Conservation (phyloP, 2,329 filamentous ascomycete species). For the Lomentospora prolificans region DNA sequence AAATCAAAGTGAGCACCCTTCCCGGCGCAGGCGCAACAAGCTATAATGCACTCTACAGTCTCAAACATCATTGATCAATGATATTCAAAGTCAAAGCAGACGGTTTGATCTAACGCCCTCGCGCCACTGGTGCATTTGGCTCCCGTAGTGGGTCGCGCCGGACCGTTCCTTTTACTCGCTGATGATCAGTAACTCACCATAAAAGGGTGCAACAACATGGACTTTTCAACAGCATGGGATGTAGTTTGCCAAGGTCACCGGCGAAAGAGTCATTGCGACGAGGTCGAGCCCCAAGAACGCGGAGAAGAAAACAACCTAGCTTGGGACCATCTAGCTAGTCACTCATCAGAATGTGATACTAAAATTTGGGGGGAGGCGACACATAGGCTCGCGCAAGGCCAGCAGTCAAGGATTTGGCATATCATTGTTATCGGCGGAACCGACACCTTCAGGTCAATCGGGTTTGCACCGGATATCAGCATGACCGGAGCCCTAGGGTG, state of each 20-base stretch:
- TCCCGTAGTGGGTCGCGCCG: not conserved
- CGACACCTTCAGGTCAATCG: too few relatives aligned
- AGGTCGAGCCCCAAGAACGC: not conserved
- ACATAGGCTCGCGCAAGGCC: too few relatives aligned
- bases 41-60: not conserved
- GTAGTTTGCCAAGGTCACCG: not conserved
- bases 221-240: not conserved
- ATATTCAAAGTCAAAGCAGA: not conserved
- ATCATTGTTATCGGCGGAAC: too few relatives aligned
- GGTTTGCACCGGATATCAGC: too few relatives aligned
- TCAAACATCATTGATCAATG: too few relatives aligned
- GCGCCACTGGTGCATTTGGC: not conserved
- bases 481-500: too few relatives aligned
- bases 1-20: not conserved
- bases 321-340: not conserved
- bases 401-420: too few relatives aligned
- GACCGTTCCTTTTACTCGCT: too few relatives aligned
- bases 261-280: not conserved
- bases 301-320: not conserved
- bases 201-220: not conserved
- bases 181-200: too few relatives aligned
- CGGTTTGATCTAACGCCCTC: not conserved
- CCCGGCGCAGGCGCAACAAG: not conserved
- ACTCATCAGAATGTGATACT: too few relatives aligned
- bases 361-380: too few relatives aligned